Conservation (phyloP, 2,329 filamentous ascomycete genomes). For the Pyrenophora seminiperda region DNA sequence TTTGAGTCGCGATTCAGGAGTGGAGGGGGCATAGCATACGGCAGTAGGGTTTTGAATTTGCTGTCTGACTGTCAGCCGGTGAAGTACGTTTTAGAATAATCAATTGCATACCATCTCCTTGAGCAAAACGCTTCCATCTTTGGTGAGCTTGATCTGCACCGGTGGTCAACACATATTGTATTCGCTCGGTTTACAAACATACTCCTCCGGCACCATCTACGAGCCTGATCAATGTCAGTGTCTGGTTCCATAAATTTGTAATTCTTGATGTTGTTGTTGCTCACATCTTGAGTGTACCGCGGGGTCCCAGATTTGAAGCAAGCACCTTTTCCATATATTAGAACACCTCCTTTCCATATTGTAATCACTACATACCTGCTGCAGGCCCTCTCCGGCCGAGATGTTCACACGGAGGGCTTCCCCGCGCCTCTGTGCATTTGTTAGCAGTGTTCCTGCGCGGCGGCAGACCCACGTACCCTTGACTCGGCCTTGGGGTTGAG, state of each 20-base stretch:
- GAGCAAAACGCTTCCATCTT: slow-evolving; percentile 89
- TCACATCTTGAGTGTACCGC: slow-evolving; percentile 97
- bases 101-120: slow-evolving; percentile 63
- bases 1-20: slow-evolving; percentile 9
- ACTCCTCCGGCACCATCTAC: slow-evolving; percentile 67
- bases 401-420: slow-evolving; percentile 98
- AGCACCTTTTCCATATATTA: slow-evolving; percentile 71
- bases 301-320: slow-evolving; percentile 92
- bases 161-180: slow-evolving; percentile 22
- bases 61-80: slow-evolving; percentile 39
- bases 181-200: slow-evolving; percentile 32
- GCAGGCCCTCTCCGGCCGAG: slow-evolving; percentile 83
- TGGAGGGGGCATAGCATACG: slow-evolving; percentile 54
- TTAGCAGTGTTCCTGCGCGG: slow-evolving; percentile 48
- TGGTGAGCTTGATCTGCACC: slow-evolving; percentile 91
- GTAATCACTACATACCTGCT: slow-evolving; percentile 45
- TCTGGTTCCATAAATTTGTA: slow-evolving; percentile 45
- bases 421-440: slow-evolving; percentile 75
- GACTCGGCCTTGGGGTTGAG: slow-evolving; percentile 99
- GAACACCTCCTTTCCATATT: neutral
- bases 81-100: neutral
- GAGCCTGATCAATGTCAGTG: slow-evolving; percentile 54
- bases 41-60: slow-evolving; percentile 99
- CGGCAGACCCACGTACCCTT: slow-evolving; percentile 66
- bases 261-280: slow-evolving; percentile 57